Percentiles rank a stretch among this genome's conserved stretches.
phyloP scores from a whole-genome alignment of 768 basidiomycete species.

The Pisolithus sp. region DNA sequence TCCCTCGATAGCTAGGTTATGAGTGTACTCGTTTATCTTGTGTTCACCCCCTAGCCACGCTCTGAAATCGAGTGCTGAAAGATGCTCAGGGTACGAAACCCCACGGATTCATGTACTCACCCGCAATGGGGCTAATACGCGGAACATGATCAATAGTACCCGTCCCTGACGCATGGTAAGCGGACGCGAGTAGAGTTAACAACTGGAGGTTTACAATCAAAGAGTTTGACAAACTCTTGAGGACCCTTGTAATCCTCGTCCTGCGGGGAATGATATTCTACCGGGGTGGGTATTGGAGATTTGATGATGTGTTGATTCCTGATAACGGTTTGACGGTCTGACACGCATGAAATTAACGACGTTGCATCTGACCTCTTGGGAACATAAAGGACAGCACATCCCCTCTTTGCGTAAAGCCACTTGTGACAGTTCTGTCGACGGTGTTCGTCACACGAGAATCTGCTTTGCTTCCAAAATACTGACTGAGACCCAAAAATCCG shows the following conservation, averaged over 20 bases:
- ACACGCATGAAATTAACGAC: background rate
- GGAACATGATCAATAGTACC: slow-evolving; percentile 55
- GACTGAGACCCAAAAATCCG: slow-evolving; percentile 79
- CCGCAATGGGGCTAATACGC: slow-evolving; percentile 47
- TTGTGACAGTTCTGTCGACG: slow-evolving; percentile 69
- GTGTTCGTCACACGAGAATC: background rate
- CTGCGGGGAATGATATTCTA: slow-evolving; percentile 43
- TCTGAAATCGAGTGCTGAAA: slow-evolving; percentile 65
- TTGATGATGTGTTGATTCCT: slow-evolving; percentile 63
- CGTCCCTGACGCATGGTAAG: slow-evolving; percentile 41
- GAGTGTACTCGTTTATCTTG: slow-evolving; percentile 65
- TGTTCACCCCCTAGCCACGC: slow-evolving; percentile 69
- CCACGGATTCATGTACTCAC: slow-evolving; percentile 25
- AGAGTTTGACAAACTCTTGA: slow-evolving; percentile 43
- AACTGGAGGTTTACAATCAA: slow-evolving; percentile 29
- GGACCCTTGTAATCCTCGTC: slow-evolving; percentile 27
- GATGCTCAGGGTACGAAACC: slow-evolving; percentile 3
- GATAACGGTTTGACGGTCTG: background rate
- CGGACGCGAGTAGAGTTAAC: background rate
- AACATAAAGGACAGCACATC: slow-evolving; percentile 68
- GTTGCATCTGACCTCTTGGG: slow-evolving; percentile 44
- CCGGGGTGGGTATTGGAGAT: slow-evolving; percentile 52
- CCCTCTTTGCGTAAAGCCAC: slow-evolving; percentile 71
- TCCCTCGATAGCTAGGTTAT: slow-evolving; percentile 59
- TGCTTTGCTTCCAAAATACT: slow-evolving; percentile 12